These are phyloP conservation scores for Strobilomyces echinocephalus DNA, from an alignment of 768 basidiomycete genomes.

Conservation along the genomic window DNA sequence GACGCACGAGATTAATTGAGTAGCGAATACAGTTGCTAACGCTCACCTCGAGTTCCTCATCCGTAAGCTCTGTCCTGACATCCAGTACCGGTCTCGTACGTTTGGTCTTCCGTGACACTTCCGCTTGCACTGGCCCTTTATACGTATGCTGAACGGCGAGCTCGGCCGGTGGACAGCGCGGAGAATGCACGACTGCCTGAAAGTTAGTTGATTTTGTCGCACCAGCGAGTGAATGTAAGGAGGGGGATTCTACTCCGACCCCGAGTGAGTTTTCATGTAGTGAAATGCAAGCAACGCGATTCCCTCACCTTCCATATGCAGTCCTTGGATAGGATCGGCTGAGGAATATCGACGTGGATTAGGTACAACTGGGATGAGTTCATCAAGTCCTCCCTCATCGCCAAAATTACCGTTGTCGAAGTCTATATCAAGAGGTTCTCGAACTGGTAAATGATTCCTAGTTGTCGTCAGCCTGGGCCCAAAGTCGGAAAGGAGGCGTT, in stretches of 20 bases:
- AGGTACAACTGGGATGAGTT: not conserved
- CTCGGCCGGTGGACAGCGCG: constrained; percentile 4
- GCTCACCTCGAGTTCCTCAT: constrained; percentile 71
- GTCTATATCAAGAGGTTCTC: constrained; percentile 15
- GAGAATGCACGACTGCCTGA: not conserved
- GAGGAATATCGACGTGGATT: not conserved
- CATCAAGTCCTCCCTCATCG: constrained; percentile 20
- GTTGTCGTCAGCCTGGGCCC: constrained; percentile 8
- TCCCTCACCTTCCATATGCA: constrained; percentile 6
- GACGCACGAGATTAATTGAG: not conserved
- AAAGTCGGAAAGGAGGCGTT: not conserved
- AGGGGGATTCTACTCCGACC: constrained; percentile 3
- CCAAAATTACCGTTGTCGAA: constrained; percentile 20
- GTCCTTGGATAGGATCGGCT: not conserved
- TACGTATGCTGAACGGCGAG: not conserved
- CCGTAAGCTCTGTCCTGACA: constrained; percentile 72
- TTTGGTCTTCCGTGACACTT: constrained; percentile 41
- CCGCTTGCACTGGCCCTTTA: not conserved
- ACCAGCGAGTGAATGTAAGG: constrained; percentile 1
- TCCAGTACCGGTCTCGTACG: constrained; percentile 58
- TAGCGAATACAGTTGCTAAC: not conserved
- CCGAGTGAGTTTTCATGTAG: not conserved
- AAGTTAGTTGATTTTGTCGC: constrained; percentile 4
- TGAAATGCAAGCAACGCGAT: not conserved
- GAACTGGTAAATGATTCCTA: constrained; percentile 15